phyloP scores from a whole-genome alignment of 2,329 filamentous ascomycete genomes.

The Fusarium siculi region DNA sequence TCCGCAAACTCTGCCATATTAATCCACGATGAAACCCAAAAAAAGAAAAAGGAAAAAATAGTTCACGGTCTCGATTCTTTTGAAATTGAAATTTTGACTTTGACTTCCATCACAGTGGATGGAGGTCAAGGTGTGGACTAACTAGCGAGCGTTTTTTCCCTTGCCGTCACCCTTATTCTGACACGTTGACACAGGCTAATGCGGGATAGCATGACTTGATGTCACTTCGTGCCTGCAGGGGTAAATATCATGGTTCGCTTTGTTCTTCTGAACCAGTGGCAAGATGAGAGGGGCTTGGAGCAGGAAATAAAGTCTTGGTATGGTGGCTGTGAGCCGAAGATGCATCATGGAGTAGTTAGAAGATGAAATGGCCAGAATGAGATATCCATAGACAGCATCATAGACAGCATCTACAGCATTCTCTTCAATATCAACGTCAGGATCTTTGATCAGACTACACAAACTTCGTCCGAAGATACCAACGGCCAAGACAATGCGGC shows the following conservation, averaged over 20 bases:
- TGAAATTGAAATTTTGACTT: neutral
- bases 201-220: conserved; percentile 15
- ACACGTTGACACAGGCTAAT: conserved; percentile 24
- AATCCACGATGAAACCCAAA: conserved; percentile 16
- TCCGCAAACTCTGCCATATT: neutral
- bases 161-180: conserved; percentile 7
- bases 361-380: neutral
- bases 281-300: conserved; percentile 14
- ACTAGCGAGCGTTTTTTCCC: conserved; percentile 4
- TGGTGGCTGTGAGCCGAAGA: neutral
- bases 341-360: neutral
- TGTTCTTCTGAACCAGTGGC: conserved; percentile 19
- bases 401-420: neutral
- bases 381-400: neutral
- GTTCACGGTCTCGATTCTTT: conserved; percentile 7
- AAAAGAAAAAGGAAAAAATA: neutral
- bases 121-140: conserved; percentile 9
- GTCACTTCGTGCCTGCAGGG: conserved; percentile 14
- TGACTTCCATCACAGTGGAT: neutral
- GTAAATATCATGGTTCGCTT: neutral
- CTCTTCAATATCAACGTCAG: neutral
- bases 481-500: neutral
- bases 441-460: neutral
- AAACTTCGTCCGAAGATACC: neutral
- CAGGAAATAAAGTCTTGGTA: neutral